Conservation (phyloP, 2,329 filamentous ascomycete species). For the Blastomyces parvus region DNA sequence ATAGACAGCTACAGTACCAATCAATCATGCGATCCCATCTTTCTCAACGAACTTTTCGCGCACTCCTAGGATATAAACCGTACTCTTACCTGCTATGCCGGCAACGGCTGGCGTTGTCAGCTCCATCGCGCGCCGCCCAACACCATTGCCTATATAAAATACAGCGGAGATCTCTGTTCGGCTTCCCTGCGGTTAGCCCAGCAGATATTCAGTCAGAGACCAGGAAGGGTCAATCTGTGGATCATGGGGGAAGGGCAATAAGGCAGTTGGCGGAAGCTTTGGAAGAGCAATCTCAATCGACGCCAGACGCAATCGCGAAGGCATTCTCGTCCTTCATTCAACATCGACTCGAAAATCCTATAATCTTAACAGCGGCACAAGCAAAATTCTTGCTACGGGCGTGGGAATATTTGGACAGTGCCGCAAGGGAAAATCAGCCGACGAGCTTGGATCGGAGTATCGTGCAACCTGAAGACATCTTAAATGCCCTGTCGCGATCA, state of each 20-base stretch:
- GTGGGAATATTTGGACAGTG: constrained; percentile 49
- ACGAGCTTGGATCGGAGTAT: background rate
- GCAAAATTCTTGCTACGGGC: constrained; percentile 52
- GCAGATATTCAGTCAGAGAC: constrained; percentile 41
- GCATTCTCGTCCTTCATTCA: constrained; percentile 58
- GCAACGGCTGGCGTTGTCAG: constrained; percentile 25
- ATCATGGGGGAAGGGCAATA: constrained; percentile 57
- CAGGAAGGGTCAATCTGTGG: constrained; percentile 4
- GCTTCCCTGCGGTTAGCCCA: constrained; percentile 31
- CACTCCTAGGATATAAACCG: constrained; percentile 38
- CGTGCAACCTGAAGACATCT: constrained; percentile 27
- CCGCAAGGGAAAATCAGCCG: constrained; percentile 1
- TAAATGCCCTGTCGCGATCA: constrained; percentile 31
- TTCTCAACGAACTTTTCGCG: constrained; percentile 36
- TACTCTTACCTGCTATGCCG: constrained; percentile 32
- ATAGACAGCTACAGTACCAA: background rate
- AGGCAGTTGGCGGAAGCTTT: constrained; percentile 57
- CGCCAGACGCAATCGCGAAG: constrained; percentile 51
- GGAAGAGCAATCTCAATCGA: constrained; percentile 53
- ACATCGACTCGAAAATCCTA: constrained; percentile 42
- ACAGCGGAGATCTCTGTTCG: constrained; percentile 52
- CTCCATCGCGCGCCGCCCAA: constrained; percentile 25
- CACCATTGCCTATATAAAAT: constrained; percentile 21
- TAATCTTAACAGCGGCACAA: constrained; percentile 54
- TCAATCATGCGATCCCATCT: constrained; percentile 38